Base-by-base conservation (phyloP, 768 basidiomycete genomes). In the Tricholoma furcatifolium region DNA sequence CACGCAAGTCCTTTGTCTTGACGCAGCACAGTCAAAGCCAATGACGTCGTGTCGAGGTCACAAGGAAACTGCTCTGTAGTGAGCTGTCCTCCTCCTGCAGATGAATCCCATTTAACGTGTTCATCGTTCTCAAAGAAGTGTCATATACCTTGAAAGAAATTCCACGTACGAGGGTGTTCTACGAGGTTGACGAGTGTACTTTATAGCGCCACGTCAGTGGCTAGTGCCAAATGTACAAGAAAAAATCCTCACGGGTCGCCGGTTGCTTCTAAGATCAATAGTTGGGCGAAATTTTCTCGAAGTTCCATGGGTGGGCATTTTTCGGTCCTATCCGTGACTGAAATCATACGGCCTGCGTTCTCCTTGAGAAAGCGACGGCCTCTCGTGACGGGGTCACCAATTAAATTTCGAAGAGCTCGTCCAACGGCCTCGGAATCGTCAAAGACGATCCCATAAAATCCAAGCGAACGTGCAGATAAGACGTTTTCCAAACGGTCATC, bases 401-500 rank as follows among this genome's bases (percentile, higher is more conserved):
- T 63, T 20, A 78, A 63, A 46, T 79, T 80, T 4, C 75, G 71
- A 18, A 84, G 72, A 0, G 71, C 63, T 7, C 76, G 76, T 24
- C 70, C 68, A 36, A 82, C 80, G 23, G 65, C 64, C 0, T 61
- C 64, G 8, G 65, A 60, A 24, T 72, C 62, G 45, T 81, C 75
- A 41, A 80, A 82, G 21, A 82, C 68, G 55, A 84, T 74, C 3
- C 82, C 82, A 36, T 75, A 69, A 43, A 84, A 67, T 7, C 83
- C 83, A 8, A 84, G 67, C 0, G 81, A 83, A 4, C 79, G 76
- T 8, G 83, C 82, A 2, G 80, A 73, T 6, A 82, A 59, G 4
- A 85, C 78, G 52, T 84, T 84, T 58, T 83, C 83, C 10, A 71
- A 67, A 52, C 81, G 80, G 67, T 84, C 83, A 47, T 85, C 83